Evolutionary conservation across 345 rosid genomes (phyloP).

Genomic region (Eutrema yunnanense): DNA sequence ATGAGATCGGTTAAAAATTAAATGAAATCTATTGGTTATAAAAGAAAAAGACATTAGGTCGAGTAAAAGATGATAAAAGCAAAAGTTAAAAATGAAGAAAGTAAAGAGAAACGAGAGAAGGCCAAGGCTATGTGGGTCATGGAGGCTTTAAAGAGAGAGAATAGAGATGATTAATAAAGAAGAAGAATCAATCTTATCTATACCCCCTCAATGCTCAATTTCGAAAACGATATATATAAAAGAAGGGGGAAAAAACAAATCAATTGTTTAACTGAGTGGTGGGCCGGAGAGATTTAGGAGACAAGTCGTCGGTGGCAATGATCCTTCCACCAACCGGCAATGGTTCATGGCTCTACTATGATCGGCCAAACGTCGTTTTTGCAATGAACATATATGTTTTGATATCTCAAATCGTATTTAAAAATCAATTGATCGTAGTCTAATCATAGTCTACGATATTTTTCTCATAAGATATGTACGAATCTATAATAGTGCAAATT

Average conservation of each 20-base stretch:
- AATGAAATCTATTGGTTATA: background rate
- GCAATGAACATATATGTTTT: background rate
- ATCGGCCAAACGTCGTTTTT: slow-evolving; percentile 19
- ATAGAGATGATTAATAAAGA: slow-evolving; percentile 14
- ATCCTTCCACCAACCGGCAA: slow-evolving; percentile 37
- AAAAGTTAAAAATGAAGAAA: slow-evolving; percentile 20
- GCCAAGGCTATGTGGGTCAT: slow-evolving; percentile 24
- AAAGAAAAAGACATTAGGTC: slow-evolving; percentile 10
- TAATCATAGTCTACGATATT: background rate
- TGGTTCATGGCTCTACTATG: slow-evolving; percentile 25
- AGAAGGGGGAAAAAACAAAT: background rate
- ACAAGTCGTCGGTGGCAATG: slow-evolving; percentile 34
- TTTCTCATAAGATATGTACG: background rate
- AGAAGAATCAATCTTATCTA: slow-evolving; percentile 22
- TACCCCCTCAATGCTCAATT: background rate
- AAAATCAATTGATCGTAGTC: background rate
- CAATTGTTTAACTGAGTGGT: slow-evolving; percentile 14
- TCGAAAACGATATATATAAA: background rate
- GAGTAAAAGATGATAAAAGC: slow-evolving; percentile 25
- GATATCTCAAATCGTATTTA: background rate
- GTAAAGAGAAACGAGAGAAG: slow-evolving; percentile 17
- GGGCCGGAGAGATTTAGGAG: slow-evolving; percentile 21
- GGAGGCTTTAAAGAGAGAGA: slow-evolving; percentile 20
- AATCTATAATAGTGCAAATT: background rate
- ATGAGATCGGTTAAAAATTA: background rate